These are phyloP conservation scores for Symbiodinium natans DNA, from an alignment of 73 alveolate genomes.

Conservation along the genomic window DNA sequence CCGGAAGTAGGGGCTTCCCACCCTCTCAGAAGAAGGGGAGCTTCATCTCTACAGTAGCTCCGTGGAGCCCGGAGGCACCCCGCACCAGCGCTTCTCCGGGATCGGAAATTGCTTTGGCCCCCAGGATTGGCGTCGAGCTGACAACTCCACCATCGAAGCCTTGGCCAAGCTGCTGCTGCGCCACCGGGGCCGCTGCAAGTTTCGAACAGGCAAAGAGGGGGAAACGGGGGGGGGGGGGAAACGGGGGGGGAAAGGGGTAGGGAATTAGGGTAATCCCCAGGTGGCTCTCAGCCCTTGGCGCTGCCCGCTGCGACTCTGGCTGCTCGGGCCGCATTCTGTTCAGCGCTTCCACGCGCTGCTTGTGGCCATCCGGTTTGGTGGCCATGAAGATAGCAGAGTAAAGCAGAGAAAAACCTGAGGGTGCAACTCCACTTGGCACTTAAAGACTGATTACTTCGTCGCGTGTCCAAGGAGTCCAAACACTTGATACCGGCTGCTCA, in stretches of 20 bases:
- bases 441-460: neutral
- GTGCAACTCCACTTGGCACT: neutral
- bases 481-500: no score
- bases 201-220: constrained; percentile 84
- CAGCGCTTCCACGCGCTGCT: neutral
- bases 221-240: neutral
- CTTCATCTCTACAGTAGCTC: neutral
- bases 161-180: constrained; percentile 44
- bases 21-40: no score
- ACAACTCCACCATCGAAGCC: constrained; percentile 28
- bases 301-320: constrained; percentile 34
- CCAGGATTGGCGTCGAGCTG: constrained; percentile 54
- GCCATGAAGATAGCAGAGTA: neutral
- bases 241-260: no score
- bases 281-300: constrained; percentile 40
- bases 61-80: neutral
- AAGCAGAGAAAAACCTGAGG: neutral
- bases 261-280: no score
- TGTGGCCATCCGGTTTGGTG: no score
- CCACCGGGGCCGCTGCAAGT: constrained; percentile 78
- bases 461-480: neutral
- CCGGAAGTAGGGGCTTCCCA: no score
- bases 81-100: no score
- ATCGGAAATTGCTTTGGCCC: no score
- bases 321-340: neutral